Percentiles rank a stretch among this genome's conserved stretches.
Evolutionary conservation across 495 filamentous ascomycete genomes (phyloP).

Genomic region (Penicillium taxi): DNA sequence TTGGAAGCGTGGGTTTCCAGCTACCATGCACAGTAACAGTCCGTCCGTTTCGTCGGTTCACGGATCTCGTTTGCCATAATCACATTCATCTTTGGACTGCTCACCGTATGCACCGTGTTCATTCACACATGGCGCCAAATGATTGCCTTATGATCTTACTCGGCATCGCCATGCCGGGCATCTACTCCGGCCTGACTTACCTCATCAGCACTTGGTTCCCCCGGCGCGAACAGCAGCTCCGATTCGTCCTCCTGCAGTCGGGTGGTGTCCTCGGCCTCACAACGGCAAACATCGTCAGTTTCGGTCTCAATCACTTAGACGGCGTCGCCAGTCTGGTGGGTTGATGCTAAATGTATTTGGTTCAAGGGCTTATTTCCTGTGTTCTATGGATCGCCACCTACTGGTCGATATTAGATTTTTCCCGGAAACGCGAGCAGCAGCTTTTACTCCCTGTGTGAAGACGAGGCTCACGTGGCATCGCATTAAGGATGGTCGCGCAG

Average conservation of each 20-base stretch:
- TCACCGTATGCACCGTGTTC: constrained; percentile 61
- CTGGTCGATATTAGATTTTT: constrained; percentile 76
- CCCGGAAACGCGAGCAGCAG: constrained; percentile 57
- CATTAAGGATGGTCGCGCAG: constrained; percentile 58
- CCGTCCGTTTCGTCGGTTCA: constrained; percentile 59
- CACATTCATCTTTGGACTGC: constrained; percentile 61
- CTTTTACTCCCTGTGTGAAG: constrained; percentile 53
- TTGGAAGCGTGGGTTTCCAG: constrained; percentile 67
- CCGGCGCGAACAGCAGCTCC: constrained; percentile 61
- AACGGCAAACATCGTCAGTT: constrained; percentile 66
- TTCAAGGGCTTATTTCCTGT: constrained; percentile 58
- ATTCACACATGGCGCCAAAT: constrained; percentile 61
- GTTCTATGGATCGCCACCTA: constrained; percentile 61
- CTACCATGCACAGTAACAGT: constrained; percentile 66
- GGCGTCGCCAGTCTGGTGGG: constrained; percentile 53
- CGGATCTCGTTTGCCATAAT: constrained; percentile 60
- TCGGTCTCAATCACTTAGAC: constrained; percentile 56
- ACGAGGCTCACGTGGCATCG: constrained; percentile 50
- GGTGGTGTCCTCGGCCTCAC: constrained; percentile 62
- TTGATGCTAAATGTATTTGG: constrained; percentile 73
- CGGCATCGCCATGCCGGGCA: constrained; percentile 58
- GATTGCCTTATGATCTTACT: constrained; percentile 65
- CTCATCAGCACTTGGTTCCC: constrained; percentile 70
- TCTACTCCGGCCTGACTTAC: constrained; percentile 65
- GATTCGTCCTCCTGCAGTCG: constrained; percentile 66